A percentile compares a stretch with the other conserved stretches of the same genome.
Evolutionary conservation across 257 asterid species (phyloP).

Genomic region (Salvia splendens): DNA sequence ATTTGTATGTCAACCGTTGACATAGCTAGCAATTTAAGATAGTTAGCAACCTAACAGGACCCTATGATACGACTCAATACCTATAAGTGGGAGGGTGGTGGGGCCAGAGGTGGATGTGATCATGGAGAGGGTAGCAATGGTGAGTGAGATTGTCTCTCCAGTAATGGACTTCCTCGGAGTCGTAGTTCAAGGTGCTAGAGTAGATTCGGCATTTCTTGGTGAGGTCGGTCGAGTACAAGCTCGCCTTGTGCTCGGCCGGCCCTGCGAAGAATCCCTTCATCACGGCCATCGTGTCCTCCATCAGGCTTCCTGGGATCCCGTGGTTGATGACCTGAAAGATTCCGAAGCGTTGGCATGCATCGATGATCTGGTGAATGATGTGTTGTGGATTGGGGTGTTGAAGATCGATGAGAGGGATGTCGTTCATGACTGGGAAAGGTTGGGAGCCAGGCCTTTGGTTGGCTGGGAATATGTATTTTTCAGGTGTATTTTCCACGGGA

Average conservation of each 20-base stretch:
- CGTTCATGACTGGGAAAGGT: conserved; percentile 35
- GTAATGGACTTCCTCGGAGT: conserved; percentile 47
- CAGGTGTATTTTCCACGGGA: conserved; percentile 43
- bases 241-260: conserved; percentile 47
- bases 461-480: conserved; percentile 50
- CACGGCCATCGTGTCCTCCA: conserved; percentile 53
- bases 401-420: conserved; percentile 52
- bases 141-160: conserved; percentile 74
- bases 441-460: conserved; percentile 53
- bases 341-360: conserved; percentile 59
- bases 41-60: not conserved
- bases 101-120: conserved; percentile 54
- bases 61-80: conserved; percentile 6
- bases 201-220: conserved; percentile 46
- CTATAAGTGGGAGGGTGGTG: conserved; percentile 52
- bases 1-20: no score
- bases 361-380: conserved; percentile 37
- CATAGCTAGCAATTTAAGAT: no score
- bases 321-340: conserved; percentile 71
- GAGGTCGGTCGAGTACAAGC: conserved; percentile 38
- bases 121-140: conserved; percentile 55
- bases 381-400: conserved; percentile 25
- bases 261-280: conserved; percentile 45
- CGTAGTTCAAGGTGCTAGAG: conserved; percentile 56
- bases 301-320: conserved; percentile 42